Base-by-base conservation (phyloP, 345 rosid species). In the Populus davidiana region DNA sequence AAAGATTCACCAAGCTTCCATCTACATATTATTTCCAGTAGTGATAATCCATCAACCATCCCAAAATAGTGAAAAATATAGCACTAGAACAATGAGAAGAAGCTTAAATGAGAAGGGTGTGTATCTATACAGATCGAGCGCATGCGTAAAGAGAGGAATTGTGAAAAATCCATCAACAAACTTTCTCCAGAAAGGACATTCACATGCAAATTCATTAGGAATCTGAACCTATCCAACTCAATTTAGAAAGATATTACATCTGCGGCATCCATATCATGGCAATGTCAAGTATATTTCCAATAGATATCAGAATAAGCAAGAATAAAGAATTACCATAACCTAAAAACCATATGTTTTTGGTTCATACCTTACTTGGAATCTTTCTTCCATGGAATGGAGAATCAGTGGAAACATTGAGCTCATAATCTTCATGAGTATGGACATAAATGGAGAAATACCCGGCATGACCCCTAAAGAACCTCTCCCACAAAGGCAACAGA, bases 401-500 rank as follows among this genome's bases (percentile, higher is more conserved):
- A 21, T 87, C 86, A 11, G 38, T 39, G 6, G 95, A 84, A 64
- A 89, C 94, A 76, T 89, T 83, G 78, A 89, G 88, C 78, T 79
- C 68, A 23, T 83, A 90, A 16, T 88, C 82, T 0, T 86, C 90
- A 59, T 83, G 89, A 2, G 93, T 84, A 43, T 94, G 98, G 56
- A 94, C 87, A 69, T 94, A 94, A 31, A 94, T 79, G 3, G 91
- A 78, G 64, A 90, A 89, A 62, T 80, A 86, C 77, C 83, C 85
- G 18, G 80, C 87, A 39, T 93, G 93, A 31, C 95, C 94, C 41
- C 75, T 86, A 1, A 94, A 90, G 71, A 94, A 94, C 85, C 85
- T 93, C 89, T 94, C 98, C 98, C 98, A 94, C 35, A 94, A 59
- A 39, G 95, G 97, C 86, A 90, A 74, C 92, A 94, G 67, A 3